Percentiles rank a stretch among this genome's conserved stretches.
phyloP scores from a whole-genome alignment of 1,139 yeast species.

The Tardiomyces blankii region DNA sequence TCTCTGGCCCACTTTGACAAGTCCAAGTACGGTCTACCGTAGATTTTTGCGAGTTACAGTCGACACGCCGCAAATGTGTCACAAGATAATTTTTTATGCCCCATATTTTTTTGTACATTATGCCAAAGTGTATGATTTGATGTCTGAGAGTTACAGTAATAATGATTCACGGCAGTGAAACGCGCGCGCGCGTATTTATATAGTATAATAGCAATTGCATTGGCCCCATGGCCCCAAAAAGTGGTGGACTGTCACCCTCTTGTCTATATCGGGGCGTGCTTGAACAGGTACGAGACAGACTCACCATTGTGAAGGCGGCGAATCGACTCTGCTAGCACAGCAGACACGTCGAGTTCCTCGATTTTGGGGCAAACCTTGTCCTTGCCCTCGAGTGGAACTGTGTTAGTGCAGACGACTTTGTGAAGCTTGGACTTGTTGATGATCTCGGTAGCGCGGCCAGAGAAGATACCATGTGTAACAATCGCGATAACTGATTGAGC shows the following conservation, averaged over 20 bases:
- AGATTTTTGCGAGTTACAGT: too few species aligned
- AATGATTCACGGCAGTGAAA: too few species aligned
- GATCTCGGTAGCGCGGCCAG: constrained; percentile 78
- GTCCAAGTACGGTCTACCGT: background rate
- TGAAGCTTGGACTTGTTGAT: constrained; percentile 70
- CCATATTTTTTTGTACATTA: too few species aligned
- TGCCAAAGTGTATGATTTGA: too few species aligned
- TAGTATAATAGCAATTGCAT: too few species aligned
- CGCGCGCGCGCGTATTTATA: too few species aligned
- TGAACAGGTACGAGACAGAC: constrained; percentile 80
- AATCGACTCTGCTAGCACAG: constrained; percentile 90
- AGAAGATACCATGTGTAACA: constrained; percentile 89
- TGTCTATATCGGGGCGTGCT: constrained; percentile 33
- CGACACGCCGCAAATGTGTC: too few species aligned
- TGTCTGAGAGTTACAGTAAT: too few species aligned
- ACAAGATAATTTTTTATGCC: too few species aligned
- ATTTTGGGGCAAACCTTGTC: constrained; percentile 59
- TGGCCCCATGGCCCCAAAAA: too few species aligned
- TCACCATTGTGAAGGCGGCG: constrained; percentile 93
- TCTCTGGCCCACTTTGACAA: background rate
- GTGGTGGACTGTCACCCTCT: too few species aligned
- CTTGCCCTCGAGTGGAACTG: constrained; percentile 84
- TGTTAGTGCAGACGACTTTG: constrained; percentile 83
- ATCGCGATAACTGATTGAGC: constrained; percentile 86
- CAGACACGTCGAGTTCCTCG: constrained; percentile 74